Base-by-base conservation (phyloP, 2,329 filamentous ascomycete genomes). In the Penicillium italicum region DNA sequence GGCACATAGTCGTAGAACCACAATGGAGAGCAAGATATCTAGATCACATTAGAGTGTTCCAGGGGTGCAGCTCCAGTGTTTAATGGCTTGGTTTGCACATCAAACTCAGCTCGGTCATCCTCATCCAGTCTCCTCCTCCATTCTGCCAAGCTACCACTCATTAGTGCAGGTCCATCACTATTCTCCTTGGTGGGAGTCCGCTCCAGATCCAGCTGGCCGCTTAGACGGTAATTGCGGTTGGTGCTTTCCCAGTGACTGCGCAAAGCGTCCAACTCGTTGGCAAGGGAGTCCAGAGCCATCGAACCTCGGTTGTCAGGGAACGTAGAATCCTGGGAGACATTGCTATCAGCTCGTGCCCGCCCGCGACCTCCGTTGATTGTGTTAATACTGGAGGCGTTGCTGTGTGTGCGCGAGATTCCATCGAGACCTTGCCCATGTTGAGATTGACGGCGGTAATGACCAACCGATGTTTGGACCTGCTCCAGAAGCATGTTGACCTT, bases 161-260 rank as follows among this genome's bases (percentile, higher is more conserved):
- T 77, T 24, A 72, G 69, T 14, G 59, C 66, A 33, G 63, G 59
- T 5, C 71, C 69, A 6, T 74, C 72, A 28, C 69, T 68, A 22
- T 67, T 72, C 36, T 78, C 77, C 63, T 75, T 77, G 14, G 77
- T 78, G 16, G 77, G 77, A 2, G 77, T 79, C 45, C 76, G 78
- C 54, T 96, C 92, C 65, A 95, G 92, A 70, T 97, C 92, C 66
- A 96, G 95, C 49, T 89, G 86, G 68, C 88, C 92, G 74, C 90
- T 96, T 42, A 97, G 78, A 24, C 94, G 88, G 73, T 97, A 97
- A 67, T 90, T 95, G 74, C 95, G 94, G 77, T 93, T 97, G 12
- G 91, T 96, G 37, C 88, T 90, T 76, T 97, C 91, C 94, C 94
- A 99, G 67, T 97, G 92, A 50, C 81, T 90, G 50, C 93, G 85